Percentiles rank a stretch among this genome's conserved stretches.
These are phyloP conservation scores for Polyporus tsugae DNA, from an alignment of 1,284 basidiomycete species.

Conservation along the genomic window DNA sequence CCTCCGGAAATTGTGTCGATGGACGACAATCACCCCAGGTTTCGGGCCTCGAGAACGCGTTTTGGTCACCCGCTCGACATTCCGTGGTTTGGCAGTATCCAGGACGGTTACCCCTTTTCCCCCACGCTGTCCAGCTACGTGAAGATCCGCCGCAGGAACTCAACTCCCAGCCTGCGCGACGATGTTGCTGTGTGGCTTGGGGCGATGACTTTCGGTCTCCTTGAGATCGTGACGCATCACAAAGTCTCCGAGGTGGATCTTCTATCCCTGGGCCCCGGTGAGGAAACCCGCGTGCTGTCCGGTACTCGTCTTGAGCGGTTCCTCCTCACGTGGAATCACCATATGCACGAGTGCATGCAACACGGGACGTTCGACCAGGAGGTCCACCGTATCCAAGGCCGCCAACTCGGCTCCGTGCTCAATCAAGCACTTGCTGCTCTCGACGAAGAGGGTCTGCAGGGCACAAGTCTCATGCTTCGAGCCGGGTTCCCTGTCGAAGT, in stretches of 20 bases:
- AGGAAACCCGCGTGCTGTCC: slow-evolving; percentile 4
- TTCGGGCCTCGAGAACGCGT: neutral
- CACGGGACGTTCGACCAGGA: slow-evolving; percentile 2
- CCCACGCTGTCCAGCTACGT: slow-evolving; percentile 15
- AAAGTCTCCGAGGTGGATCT: slow-evolving; percentile 17
- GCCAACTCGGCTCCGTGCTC: slow-evolving; percentile 12
- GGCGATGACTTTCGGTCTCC: slow-evolving; percentile 26
- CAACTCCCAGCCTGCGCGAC: slow-evolving; percentile 11
- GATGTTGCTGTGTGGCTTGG: slow-evolving; percentile 25
- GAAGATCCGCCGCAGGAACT: slow-evolving; percentile 8
- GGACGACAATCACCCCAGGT: slow-evolving; percentile 6
- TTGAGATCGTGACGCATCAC: slow-evolving; percentile 18
- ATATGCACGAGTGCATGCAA: slow-evolving; percentile 3
- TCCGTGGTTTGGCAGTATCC: slow-evolving; percentile 14
- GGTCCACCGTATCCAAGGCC: slow-evolving; percentile 9
- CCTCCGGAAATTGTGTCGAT: slow-evolving; percentile 2
- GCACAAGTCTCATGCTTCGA: slow-evolving; percentile 6
- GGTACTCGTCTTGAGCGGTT: slow-evolving; percentile 13
- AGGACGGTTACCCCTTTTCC: slow-evolving; percentile 23
- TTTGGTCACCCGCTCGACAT: slow-evolving; percentile 19
- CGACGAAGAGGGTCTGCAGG: slow-evolving; percentile 17
- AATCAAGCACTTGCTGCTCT: slow-evolving; percentile 14
- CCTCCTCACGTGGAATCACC: slow-evolving; percentile 14
- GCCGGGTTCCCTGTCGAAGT: neutral
- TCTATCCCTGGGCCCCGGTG: neutral